Percentiles rank a stretch among this genome's conserved stretches.
These are phyloP conservation scores for Starmerella roubikii DNA, from an alignment of 805 yeast genomes.

Conservation along the genomic window DNA sequence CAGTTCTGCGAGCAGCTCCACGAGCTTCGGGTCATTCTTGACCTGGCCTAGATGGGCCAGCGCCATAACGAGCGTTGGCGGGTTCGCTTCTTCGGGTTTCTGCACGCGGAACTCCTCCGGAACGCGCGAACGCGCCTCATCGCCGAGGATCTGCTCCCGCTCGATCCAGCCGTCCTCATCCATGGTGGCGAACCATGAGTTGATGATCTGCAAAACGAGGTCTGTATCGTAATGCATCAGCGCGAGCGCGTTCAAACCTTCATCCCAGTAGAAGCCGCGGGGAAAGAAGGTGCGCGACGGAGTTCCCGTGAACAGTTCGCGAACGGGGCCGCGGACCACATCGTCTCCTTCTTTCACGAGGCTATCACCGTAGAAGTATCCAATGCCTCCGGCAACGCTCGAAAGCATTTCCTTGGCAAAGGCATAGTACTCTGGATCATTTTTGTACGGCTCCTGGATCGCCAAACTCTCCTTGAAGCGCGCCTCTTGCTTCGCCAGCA, in stretches of 20 bases:
- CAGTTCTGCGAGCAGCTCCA: conserved; percentile 31
- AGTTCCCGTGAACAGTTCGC: conserved; percentile 61
- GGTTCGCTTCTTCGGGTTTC: conserved; percentile 82
- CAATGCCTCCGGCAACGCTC: conserved; percentile 77
- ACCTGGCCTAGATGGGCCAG: conserved; percentile 31
- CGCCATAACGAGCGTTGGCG: conserved; percentile 75
- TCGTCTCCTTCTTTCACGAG: conserved; percentile 62
- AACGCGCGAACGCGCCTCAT: conserved; percentile 77
- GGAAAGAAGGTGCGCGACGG: conserved; percentile 94
- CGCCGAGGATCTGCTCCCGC: conserved; percentile 85
- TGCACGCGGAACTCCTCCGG: conserved; percentile 75
- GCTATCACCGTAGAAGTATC: conserved; percentile 75
- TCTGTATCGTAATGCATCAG: conserved; percentile 72
- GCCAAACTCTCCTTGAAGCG: conserved; percentile 9
- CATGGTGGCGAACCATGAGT: conserved; percentile 76
- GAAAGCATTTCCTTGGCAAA: conserved; percentile 75
- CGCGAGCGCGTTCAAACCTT: conserved; percentile 85
- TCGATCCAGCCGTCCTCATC: conserved; percentile 96
- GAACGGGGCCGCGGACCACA: conserved; percentile 28
- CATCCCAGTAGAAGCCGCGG: conserved; percentile 97
- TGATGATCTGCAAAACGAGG: conserved; percentile 59
- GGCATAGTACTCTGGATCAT: conserved; percentile 29
- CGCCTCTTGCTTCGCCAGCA: conserved; percentile 32
- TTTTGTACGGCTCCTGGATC: conserved; percentile 39
- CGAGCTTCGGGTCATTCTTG: conserved; percentile 1